Evolutionary conservation across 129 eudicot species (phyloP), one percentile per base, ranked within the genome.

Genomic region (Artemisia tridentata): DNA sequence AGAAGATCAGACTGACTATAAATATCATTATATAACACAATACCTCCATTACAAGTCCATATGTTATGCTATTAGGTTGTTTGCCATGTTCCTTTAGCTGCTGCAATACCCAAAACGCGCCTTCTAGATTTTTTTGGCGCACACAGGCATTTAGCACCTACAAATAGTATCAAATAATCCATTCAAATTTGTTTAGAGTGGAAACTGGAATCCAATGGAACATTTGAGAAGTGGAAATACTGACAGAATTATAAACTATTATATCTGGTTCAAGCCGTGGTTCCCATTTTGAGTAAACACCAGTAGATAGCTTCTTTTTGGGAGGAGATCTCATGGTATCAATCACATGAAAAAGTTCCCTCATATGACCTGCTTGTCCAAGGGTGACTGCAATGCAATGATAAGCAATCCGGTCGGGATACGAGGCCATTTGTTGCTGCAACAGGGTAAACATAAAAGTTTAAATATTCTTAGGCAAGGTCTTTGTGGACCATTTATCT

Each of bases 11-110:
- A 16, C 29, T 4, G 18, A 58, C 48, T 12, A 60, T 17, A 21
- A 47, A 17, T 10, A 63, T 34, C 11, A 41, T 61, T 15, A 3
- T 34, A 63, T 23, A 68, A 29, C 27, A 4, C 12, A 50, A 66
- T 84, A 92, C 98, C 95, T 93, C 98, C 98, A 93, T 93, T 60
- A 83, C 88, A 60, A 93, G 90, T 67, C 98, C 98, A 51, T 93
- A 89, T 25, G 98, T 93, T 19, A 92, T 77, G 80, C 84, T 83
- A 41, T 90, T 77, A 53, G 97, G 92, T 75, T 85, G 85, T 77
- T 64, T 79, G 19, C 92, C 86, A 74, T 80, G 86, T 80, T 83
- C 78, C 82, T 85, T 89, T 76, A 93, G 75, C 78, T 93, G 86
- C 79, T 89, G 96, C 72, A 93, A 76, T 53, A 93, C 97, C 98